Base-by-base conservation (phyloP, 2,329 filamentous ascomycete species). In the Arthrobotrys entomopaga region DNA sequence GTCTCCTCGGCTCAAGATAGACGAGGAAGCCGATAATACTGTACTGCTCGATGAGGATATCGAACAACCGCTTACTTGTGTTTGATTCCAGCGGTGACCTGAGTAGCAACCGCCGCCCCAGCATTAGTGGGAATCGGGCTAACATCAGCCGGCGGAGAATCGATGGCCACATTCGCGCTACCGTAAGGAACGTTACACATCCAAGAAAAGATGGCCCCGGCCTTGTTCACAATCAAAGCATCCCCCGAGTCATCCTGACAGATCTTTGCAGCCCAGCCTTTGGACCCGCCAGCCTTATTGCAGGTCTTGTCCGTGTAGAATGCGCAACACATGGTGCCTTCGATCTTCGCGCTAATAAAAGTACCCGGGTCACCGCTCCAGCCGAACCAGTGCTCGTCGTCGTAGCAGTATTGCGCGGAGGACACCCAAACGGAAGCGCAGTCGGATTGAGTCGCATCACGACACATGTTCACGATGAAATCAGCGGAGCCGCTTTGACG, bases 381-480 rank as follows among this genome's bases (percentile, higher is more conserved):
- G 13, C 69, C 69, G 61, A 73, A 73, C 69, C 69, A 73, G 19
- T 73, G 69, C 40, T 66, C 61, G 49, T 73, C 63, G 42, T 73
- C 69, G 56, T 66, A 73, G 43, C 69, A 73, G 61, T 61, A 73
- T 57, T 73, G 69, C 4, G 69, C 69, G 43, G 69, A n/a, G 8
- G 69, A 66, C 13, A 73, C 69, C 69, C 69, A 73, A 20, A 73
- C 61, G 10, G 42, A 19, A 26, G 61, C 69, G 26, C 69, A 73
- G 56, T 22, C 57, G 6, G 69, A 49, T 53, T 73, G 69, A 8
- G 61, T 65, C 29, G 54, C 48, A 40, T 73, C 69, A 15, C 61
- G 54, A 26, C 69, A 73, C 69, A 73, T 73, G 49, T 73, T 56
- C 2, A 73, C 69, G 26, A 73, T 73, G 26, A 73, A 73, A 60